Conservation (phyloP, 257 asterid genomes). For the Salvia rosmarinus region DNA sequence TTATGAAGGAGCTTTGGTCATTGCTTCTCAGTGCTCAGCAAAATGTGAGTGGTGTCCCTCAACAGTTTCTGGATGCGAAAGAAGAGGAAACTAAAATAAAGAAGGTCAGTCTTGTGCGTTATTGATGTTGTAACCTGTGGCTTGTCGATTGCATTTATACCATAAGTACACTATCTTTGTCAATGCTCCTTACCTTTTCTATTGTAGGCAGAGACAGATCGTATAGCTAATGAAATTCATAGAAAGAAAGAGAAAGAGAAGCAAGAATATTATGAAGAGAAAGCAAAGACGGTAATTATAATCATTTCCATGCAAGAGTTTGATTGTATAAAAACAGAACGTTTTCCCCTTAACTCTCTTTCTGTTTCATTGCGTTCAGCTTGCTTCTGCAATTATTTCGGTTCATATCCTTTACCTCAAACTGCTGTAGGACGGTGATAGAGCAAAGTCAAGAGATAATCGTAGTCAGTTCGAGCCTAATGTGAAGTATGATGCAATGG, state of each 20-base stretch:
- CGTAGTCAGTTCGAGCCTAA: constrained; percentile 46
- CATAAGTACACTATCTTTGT: constrained; percentile 4
- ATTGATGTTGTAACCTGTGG: constrained; percentile 12
- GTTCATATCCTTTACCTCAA: constrained; percentile 98
- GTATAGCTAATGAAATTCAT: constrained; percentile 71
- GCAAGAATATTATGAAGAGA: constrained; percentile 68
- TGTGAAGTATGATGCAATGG: constrained; percentile 49
- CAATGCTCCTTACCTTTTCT: constrained; percentile 23
- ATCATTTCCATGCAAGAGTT: constrained; percentile 60
- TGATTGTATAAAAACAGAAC: constrained; percentile 37
- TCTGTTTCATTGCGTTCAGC: constrained; percentile 77
- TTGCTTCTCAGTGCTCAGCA: constrained; percentile 91
- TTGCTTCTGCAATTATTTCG: constrained; percentile 96
- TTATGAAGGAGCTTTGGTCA: constrained; percentile 96
- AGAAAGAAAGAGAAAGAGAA: constrained; percentile 80
- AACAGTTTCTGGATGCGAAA: constrained; percentile 93
- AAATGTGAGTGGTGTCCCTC: constrained; percentile 93
- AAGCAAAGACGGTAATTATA: constrained; percentile 62
- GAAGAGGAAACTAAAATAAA: constrained; percentile 90
- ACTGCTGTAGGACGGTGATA: constrained; percentile 93
- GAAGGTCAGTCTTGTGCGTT: constrained; percentile 55
- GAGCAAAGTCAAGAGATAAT: constrained; percentile 46
- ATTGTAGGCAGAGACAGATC: constrained; percentile 87
- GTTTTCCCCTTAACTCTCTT: constrained; percentile 53
- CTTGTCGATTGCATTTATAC: constrained; percentile 9